Conservation (phyloP, 2,329 filamentous ascomycete genomes). For the Xylaria sp. region DNA sequence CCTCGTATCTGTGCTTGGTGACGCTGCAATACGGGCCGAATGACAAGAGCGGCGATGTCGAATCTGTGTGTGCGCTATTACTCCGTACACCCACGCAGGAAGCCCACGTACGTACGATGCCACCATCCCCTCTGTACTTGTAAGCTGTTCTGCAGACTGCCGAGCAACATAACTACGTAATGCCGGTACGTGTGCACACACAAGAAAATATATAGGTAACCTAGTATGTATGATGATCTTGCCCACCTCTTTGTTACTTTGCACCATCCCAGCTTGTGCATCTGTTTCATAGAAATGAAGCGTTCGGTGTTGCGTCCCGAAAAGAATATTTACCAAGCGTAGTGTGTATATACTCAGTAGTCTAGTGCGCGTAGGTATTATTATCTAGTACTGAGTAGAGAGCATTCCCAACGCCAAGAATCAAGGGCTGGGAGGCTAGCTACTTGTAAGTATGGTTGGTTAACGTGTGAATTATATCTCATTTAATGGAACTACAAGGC, state of each 20-base stretch:
- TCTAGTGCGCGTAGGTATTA: too few species aligned
- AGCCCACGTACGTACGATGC: neutral
- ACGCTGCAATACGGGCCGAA: constrained; percentile 32
- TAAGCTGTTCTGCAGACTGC: too few species aligned
- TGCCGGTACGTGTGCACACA: neutral
- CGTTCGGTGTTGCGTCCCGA: neutral
- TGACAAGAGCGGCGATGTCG: constrained; percentile 21
- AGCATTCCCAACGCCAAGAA: neutral
- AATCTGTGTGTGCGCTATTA: neutral
- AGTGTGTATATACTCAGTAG: too few species aligned
- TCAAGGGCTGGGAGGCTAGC: neutral
- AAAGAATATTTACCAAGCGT: neutral
- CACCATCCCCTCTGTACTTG: neutral
- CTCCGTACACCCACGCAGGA: neutral
- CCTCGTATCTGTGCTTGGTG: constrained; percentile 31
- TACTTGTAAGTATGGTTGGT: neutral
- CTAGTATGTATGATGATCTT: constrained; percentile 14
- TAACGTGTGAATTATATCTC: neutral
- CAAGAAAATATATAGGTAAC: neutral
- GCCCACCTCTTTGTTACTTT: constrained; percentile 1
- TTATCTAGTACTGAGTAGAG: too few species aligned
- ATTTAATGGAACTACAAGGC: neutral
- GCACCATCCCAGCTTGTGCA: neutral
- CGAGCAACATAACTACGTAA: neutral
- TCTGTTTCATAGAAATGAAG: constrained; percentile 17